phyloP scores from a whole-genome alignment of 2,329 filamentous ascomycete species.

The Aspergillus amoenus region DNA sequence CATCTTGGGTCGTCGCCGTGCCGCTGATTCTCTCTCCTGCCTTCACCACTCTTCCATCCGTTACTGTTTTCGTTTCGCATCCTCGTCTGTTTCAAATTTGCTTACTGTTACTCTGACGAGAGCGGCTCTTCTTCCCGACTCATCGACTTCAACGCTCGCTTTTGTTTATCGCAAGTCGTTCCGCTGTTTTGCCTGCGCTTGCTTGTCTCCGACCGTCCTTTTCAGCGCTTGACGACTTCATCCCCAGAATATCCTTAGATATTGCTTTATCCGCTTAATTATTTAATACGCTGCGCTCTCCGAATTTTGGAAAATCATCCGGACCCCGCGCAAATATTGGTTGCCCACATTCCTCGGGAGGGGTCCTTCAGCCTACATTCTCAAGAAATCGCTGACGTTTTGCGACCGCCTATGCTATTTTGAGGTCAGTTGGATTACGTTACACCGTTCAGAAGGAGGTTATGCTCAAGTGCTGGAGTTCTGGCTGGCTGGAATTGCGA shows the following conservation, averaged over 20 bases:
- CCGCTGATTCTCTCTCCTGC: slow-evolving; percentile 8
- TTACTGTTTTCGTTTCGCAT: not conserved
- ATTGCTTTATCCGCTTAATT: not conserved
- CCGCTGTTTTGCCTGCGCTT: not conserved
- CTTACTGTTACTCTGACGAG: slow-evolving; percentile 3
- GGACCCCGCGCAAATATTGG: not conserved
- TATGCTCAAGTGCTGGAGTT: not conserved
- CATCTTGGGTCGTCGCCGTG: slow-evolving; percentile 5
- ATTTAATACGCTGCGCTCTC: not conserved
- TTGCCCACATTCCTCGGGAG: slow-evolving; percentile 6
- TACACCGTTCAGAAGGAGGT: not conserved
- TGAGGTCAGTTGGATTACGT: slow-evolving; percentile 8
- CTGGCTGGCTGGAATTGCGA: not conserved
- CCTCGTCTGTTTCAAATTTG: slow-evolving; percentile 3
- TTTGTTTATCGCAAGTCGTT: slow-evolving; percentile 3
- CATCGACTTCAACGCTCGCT: slow-evolving; percentile 8
- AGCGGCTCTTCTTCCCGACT: not conserved
- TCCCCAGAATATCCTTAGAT: not conserved
- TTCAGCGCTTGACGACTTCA: not conserved
- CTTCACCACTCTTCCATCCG: slow-evolving; percentile 1
- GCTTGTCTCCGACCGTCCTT: slow-evolving; percentile 6
- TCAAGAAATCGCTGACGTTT: not conserved
- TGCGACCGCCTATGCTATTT: slow-evolving; percentile 7
- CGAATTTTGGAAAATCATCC: not conserved
- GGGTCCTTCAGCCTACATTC: not conserved